Evolutionary conservation across 1,139 yeast genomes (phyloP).

Genomic region (Debaryomyces subglobosus): DNA sequence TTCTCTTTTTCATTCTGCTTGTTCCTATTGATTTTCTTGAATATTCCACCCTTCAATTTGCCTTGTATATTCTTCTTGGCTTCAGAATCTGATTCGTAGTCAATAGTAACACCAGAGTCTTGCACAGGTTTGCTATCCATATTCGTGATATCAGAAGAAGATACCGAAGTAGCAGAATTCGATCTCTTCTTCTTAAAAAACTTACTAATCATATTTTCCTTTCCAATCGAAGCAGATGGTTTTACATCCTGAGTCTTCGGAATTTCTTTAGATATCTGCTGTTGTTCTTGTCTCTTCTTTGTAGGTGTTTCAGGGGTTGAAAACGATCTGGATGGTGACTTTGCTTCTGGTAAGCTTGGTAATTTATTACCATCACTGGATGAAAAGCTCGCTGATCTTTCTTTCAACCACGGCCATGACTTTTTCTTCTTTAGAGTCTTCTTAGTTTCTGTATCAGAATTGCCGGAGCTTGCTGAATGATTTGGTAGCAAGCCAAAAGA

Average conservation of each 20-base stretch:
- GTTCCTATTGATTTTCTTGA: slow-evolving; percentile 24
- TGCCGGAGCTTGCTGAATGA: slow-evolving; percentile 11
- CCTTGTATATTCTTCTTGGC: slow-evolving; percentile 20
- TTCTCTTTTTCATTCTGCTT: slow-evolving; percentile 11
- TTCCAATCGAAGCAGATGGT: slow-evolving; percentile 22
- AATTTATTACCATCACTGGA: slow-evolving; percentile 25
- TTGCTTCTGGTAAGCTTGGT: slow-evolving; percentile 24
- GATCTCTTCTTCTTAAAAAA: slow-evolving; percentile 47
- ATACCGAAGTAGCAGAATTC: slow-evolving; percentile 15
- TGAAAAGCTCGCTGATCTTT: slow-evolving; percentile 36
- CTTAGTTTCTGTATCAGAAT: slow-evolving; percentile 6
- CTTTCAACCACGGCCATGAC: slow-evolving; percentile 47
- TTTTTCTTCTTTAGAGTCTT: slow-evolving; percentile 34
- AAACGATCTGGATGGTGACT: slow-evolving; percentile 33
- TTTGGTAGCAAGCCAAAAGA: slow-evolving; percentile 27
- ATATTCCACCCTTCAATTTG: slow-evolving; percentile 19
- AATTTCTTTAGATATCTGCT: background rate
- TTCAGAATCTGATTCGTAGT: slow-evolving; percentile 35
- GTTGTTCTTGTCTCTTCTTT: slow-evolving; percentile 5
- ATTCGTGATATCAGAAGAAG: slow-evolving; percentile 4
- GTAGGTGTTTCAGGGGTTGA: slow-evolving; percentile 35
- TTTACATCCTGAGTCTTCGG: slow-evolving; percentile 4
- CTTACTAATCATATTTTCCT: slow-evolving; percentile 48
- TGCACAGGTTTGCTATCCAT: slow-evolving; percentile 1
- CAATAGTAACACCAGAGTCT: slow-evolving; percentile 30